Percentiles rank a stretch among this genome's conserved stretches.
These are phyloP conservation scores for Podila epigama DNA, from an alignment of 192 early-diverging fungal genomes.

Conservation along the genomic window DNA sequence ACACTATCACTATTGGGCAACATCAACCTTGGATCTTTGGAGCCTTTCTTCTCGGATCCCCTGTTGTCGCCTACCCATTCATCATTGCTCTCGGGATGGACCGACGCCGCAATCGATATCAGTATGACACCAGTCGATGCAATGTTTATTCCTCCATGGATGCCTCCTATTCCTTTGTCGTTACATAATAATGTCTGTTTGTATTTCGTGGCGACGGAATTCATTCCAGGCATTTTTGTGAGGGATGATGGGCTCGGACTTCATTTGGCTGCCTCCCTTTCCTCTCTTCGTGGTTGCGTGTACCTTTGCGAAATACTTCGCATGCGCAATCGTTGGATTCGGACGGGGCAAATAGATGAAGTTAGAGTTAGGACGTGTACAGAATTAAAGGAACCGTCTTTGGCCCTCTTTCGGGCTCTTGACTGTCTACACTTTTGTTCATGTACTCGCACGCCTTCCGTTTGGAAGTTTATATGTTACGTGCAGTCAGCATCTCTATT, in stretches of 20 bases:
- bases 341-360: slow-evolving; percentile 22
- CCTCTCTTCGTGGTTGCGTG: slow-evolving; percentile 29
- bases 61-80: not conserved
- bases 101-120: not conserved
- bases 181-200: slow-evolving; percentile 8
- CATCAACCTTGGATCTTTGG: too few species aligned
- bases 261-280: slow-evolving; percentile 37
- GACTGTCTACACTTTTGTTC: slow-evolving; percentile 11
- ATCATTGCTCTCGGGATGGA: not conserved
- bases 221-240: slow-evolving; percentile 13
- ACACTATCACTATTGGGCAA: too few species aligned
- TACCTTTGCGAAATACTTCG: slow-evolving; percentile 1
- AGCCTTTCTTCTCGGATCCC: too few species aligned
- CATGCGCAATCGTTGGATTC: slow-evolving; percentile 26
- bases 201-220: slow-evolving; percentile 14
- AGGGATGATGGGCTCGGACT: slow-evolving; percentile 25
- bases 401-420: not conserved
- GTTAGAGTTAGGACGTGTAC: slow-evolving; percentile 31
- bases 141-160: too few species aligned
- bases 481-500: too few species aligned
- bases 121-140: too few species aligned
- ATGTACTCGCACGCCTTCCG: not conserved
- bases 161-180: slow-evolving; percentile 7
- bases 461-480: too few species aligned
- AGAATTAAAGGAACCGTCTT: slow-evolving; percentile 14